phyloP scores from a whole-genome alignment of 2,329 filamentous ascomycete species.

The Alternaria arbusti region DNA sequence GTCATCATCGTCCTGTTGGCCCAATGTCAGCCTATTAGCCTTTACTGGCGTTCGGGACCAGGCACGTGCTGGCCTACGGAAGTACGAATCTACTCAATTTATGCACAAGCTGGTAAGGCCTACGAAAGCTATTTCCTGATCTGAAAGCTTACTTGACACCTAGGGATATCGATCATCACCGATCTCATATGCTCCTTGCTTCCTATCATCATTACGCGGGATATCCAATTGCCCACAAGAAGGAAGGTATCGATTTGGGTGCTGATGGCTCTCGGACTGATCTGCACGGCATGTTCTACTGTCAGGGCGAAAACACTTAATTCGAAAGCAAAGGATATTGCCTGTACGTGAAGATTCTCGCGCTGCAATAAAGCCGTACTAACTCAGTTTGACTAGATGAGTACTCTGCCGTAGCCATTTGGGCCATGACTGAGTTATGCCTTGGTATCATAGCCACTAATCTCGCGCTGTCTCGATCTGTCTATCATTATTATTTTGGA shows the following conservation, averaged over 20 bases:
- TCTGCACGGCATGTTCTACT: slow-evolving; percentile 3
- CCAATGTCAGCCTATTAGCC: slow-evolving; percentile 5
- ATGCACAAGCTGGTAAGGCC: slow-evolving; percentile 8
- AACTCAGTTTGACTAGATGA: background rate
- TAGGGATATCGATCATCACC: background rate
- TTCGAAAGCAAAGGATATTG: background rate
- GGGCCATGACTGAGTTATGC: slow-evolving; percentile 10
- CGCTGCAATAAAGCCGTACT: background rate
- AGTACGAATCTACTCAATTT: slow-evolving; percentile 10
- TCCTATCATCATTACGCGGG: background rate
- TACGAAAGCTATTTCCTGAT: background rate
- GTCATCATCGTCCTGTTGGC: slow-evolving; percentile 5
- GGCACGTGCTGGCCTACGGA: slow-evolving; percentile 3
- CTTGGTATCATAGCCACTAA: slow-evolving; percentile 6
- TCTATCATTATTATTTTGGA: background rate
- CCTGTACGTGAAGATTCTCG: background rate
- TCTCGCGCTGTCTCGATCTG: background rate
- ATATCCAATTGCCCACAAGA: background rate
- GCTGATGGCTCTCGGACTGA: slow-evolving; percentile 4
- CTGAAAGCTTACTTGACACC: background rate
- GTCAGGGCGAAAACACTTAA: background rate
- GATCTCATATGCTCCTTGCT: background rate
- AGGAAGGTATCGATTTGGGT: slow-evolving; percentile 3
- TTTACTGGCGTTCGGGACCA: background rate
- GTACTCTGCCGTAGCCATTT: slow-evolving; percentile 5